These are phyloP conservation scores for Chrysoporthe cubensis DNA, from an alignment of 2,329 filamentous ascomycete species.

Conservation along the genomic window DNA sequence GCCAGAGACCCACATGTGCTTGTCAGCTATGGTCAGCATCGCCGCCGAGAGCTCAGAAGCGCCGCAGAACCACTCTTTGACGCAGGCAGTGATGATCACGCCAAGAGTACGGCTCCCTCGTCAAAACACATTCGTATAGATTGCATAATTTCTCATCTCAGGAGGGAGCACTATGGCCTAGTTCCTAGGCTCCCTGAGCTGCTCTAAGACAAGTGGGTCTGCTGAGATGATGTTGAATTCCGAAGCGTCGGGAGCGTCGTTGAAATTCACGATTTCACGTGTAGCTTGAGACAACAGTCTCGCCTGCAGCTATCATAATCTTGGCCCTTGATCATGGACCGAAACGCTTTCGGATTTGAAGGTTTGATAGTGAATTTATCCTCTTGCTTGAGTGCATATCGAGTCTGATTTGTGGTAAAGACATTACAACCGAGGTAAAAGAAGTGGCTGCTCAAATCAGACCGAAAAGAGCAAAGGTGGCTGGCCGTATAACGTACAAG, in stretches of 20 bases:
- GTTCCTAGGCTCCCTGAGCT: conserved; percentile 2
- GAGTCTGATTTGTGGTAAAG: neutral
- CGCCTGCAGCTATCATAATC: neutral
- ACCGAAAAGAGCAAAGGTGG: neutral
- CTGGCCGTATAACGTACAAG: conserved; percentile 3
- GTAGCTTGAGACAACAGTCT: neutral
- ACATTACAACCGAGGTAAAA: neutral
- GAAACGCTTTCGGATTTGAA: neutral
- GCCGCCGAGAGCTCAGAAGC: neutral
- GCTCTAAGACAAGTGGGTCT: neutral
- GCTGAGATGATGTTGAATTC: neutral
- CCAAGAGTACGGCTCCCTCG: neutral
- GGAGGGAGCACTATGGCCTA: neutral
- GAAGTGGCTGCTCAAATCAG: neutral
- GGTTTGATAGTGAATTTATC: neutral
- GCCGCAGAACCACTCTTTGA: neutral
- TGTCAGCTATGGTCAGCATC: neutral
- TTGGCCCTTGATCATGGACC: neutral
- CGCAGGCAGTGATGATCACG: neutral
- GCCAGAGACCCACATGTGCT: neutral
- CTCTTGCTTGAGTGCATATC: neutral
- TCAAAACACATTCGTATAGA: neutral
- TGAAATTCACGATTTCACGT: neutral
- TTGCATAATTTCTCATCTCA: neutral
- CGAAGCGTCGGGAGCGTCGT: neutral